Evolutionary conservation across 148 eudicot genomes (phyloP).

Genomic region (Drosera capensis): DNA sequence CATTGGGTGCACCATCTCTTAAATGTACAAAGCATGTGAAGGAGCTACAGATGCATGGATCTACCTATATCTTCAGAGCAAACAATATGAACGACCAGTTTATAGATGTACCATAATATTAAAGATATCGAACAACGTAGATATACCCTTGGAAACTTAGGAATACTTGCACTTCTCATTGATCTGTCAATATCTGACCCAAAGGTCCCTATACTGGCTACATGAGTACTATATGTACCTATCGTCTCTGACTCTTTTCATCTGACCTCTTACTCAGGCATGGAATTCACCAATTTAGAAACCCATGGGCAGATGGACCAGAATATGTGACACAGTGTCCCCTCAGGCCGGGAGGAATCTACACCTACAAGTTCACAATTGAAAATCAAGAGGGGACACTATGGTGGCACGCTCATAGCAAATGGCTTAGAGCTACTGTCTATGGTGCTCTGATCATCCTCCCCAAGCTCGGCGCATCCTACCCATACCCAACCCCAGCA

Average conservation of each 20-base stretch:
- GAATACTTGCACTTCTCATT: too few species aligned
- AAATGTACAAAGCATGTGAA: background rate
- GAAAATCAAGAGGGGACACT: constrained; percentile 77
- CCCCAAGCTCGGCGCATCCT: constrained; percentile 51
- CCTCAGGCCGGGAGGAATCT: constrained; percentile 57
- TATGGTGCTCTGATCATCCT: constrained; percentile 68
- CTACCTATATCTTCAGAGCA: background rate
- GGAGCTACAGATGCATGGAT: background rate
- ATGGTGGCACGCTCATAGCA: constrained; percentile 97
- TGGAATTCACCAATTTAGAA: constrained; percentile 70
- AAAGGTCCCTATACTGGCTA: too few species aligned
- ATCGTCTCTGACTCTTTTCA: too few species aligned
- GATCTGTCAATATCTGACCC: too few species aligned
- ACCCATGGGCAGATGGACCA: constrained; percentile 96
- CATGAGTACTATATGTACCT: too few species aligned
- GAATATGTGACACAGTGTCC: constrained; percentile 87
- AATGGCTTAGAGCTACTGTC: constrained; percentile 83
- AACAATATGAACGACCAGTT: background rate
- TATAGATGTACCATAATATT: too few species aligned
- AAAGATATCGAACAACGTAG: background rate
- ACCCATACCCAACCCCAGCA: constrained; percentile 61
- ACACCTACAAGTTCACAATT: constrained; percentile 63
- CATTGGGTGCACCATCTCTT: too few species aligned
- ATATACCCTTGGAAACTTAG: too few species aligned
- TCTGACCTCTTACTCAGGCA: constrained; percentile 69